Evolutionary conservation across 208 protist species (phyloP).

Genomic region (Leishmania braziliensis): DNA sequence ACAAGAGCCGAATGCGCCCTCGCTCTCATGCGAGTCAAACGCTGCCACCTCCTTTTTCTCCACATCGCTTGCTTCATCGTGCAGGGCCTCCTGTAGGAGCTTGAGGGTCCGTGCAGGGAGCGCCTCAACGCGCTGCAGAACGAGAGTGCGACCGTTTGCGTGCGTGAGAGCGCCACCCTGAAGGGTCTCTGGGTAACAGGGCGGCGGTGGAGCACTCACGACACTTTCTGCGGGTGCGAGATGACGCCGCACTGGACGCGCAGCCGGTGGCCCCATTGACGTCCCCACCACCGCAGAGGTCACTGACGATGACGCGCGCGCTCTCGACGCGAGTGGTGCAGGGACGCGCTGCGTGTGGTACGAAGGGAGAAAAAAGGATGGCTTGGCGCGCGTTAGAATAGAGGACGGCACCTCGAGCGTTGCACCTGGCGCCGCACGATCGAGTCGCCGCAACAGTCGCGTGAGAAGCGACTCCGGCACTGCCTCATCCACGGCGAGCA

Average conservation of each 20-base stretch:
- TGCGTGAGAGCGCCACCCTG: constrained; percentile 39
- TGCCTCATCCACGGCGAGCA: constrained; percentile 44
- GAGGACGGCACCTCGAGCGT: constrained; percentile 20
- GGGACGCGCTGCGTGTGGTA: constrained; percentile 22
- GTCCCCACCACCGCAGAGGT: background rate
- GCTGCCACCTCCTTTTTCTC: background rate
- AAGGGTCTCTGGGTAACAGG: constrained; percentile 33
- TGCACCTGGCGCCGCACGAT: constrained; percentile 9
- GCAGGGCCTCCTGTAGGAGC: constrained; percentile 45
- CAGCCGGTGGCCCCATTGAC: constrained; percentile 6
- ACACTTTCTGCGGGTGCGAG: background rate
- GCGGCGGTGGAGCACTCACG: constrained; percentile 9
- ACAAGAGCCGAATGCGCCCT: background rate
- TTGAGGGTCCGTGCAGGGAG: constrained; percentile 34
- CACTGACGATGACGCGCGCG: constrained; percentile 1
- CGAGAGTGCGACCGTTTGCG: constrained; percentile 31
- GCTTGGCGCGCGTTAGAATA: constrained; percentile 11
- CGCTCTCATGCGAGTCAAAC: background rate
- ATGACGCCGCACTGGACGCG: background rate
- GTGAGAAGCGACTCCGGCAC: constrained; percentile 17
- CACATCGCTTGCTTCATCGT: background rate
- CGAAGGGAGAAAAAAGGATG: constrained; percentile 39
- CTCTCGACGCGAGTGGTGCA: background rate
- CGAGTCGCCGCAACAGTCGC: constrained; percentile 19
- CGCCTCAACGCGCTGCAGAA: constrained; percentile 40